phyloP scores from a whole-genome alignment of 2,329 filamentous ascomycete genomes.

The Fusarium solani-melongenae region DNA sequence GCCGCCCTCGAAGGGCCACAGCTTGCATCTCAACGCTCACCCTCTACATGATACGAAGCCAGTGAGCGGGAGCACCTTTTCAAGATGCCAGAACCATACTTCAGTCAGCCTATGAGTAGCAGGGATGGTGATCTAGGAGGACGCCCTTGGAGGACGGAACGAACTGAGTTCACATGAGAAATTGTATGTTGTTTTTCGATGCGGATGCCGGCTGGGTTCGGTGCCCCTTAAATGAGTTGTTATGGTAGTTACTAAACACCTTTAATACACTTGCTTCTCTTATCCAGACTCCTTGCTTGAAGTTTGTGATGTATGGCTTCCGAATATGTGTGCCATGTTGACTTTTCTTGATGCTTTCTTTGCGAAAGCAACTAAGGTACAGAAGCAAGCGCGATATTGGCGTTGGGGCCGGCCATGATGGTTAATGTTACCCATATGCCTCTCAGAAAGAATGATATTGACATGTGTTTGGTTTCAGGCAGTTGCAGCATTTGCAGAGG shows the following conservation, averaged over 20 bases:
- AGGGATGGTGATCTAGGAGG: conserved; percentile 32
- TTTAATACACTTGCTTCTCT: conserved; percentile 42
- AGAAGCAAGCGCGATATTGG: neutral
- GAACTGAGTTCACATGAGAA: conserved; percentile 30
- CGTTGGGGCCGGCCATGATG: conserved; percentile 14
- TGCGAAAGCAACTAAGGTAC: neutral
- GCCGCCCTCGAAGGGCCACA: conserved; percentile 22
- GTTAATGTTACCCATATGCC: conserved; percentile 7
- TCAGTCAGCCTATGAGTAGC: conserved; percentile 36
- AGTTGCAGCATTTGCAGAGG: conserved; percentile 1
- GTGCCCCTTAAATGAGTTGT: conserved; percentile 27
- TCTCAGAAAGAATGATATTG: neutral
- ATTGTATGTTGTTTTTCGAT: conserved; percentile 41
- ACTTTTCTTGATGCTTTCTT: neutral
- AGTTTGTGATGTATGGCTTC: neutral
- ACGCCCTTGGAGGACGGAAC: conserved; percentile 18
- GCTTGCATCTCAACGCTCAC: conserved; percentile 41
- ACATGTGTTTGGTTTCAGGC: neutral
- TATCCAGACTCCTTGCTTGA: neutral
- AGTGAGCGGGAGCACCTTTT: conserved; percentile 14
- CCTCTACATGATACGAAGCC: conserved; percentile 21
- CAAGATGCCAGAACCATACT: conserved; percentile 29
- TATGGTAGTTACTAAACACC: conserved; percentile 32
- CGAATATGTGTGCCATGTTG: neutral
- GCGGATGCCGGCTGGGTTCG: conserved; percentile 28